Percentiles rank a stretch among this genome's conserved stretches.
Evolutionary conservation across 768 basidiomycete species (phyloP).

Genomic region (Trametes elegans): DNA sequence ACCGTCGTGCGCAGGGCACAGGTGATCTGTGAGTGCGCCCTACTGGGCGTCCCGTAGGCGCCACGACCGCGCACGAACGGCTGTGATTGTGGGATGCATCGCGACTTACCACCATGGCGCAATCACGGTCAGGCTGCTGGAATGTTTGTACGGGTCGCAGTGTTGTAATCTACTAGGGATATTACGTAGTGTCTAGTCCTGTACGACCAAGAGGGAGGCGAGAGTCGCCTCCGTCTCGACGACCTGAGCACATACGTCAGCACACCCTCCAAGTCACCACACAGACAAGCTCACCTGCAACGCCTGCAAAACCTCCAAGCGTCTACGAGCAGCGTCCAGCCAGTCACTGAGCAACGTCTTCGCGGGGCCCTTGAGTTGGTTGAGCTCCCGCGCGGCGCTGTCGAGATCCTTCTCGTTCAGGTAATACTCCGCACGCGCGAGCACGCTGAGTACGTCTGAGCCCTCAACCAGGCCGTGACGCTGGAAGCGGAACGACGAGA

Average conservation of each 20-base stretch:
- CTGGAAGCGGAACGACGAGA: constrained; percentile 78
- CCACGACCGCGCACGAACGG: background rate
- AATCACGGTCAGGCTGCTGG: background rate
- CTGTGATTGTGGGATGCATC: background rate
- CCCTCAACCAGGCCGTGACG: constrained; percentile 78
- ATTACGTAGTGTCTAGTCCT: constrained; percentile 27
- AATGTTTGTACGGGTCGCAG: constrained; percentile 10
- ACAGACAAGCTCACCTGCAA: constrained; percentile 56
- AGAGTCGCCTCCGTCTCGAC: constrained; percentile 84
- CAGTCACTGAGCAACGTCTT: constrained; percentile 78
- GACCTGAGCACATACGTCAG: constrained; percentile 45
- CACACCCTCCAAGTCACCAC: background rate
- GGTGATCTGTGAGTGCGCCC: constrained; percentile 83
- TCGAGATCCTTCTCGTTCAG: constrained; percentile 93
- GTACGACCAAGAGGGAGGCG: constrained; percentile 66
- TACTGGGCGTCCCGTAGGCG: constrained; percentile 27
- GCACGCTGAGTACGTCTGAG: constrained; percentile 79
- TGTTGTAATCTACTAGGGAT: constrained; percentile 15
- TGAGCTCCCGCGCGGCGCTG: constrained; percentile 84
- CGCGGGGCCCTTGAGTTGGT: constrained; percentile 82
- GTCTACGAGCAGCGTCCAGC: constrained; percentile 83
- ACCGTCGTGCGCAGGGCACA: constrained; percentile 81
- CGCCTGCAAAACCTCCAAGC: constrained; percentile 91
- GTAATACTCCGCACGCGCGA: constrained; percentile 87
- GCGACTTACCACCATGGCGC: background rate